Conservation (phyloP, 78 protist genomes). For the Diacronema lutheri region DNA sequence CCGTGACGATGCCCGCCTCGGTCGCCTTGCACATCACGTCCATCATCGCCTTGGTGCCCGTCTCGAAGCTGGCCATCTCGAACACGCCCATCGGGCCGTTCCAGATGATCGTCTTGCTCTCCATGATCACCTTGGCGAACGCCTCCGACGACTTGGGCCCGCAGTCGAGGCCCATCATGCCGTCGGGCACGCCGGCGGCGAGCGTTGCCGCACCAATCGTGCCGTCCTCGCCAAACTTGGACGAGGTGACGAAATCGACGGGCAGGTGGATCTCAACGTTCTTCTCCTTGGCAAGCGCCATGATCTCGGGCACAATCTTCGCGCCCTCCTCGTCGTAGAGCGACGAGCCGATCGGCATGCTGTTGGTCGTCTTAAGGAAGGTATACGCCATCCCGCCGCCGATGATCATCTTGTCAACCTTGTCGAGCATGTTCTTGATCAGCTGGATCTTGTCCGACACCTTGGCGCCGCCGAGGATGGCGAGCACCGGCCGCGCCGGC, state of each 20-base stretch:
- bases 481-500: conserved; percentile 93
- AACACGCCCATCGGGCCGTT: conserved; percentile 97
- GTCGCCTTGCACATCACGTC: conserved; percentile 81
- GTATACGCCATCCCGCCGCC: conserved; percentile 98
- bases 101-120: conserved; percentile 79
- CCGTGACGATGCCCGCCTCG: conserved; percentile 64
- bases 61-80: conserved; percentile 83
- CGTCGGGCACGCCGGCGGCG: conserved; percentile 85
- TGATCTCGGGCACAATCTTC: conserved; percentile 65
- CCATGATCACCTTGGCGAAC: conserved; percentile 48
- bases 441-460: conserved; percentile 96
- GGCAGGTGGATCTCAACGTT: conserved; percentile 86
- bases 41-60: conserved; percentile 81
- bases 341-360: conserved; percentile 73
- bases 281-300: conserved; percentile 79
- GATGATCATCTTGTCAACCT: conserved; percentile 91
- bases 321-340: conserved; percentile 85
- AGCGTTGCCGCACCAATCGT: neutral
- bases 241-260: conserved; percentile 83
- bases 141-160: conserved; percentile 79
- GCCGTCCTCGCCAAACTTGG: conserved; percentile 70
- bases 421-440: conserved; percentile 87
- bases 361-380: conserved; percentile 74
- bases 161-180: conserved; percentile 93
- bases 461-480: conserved; percentile 98